Conservation (phyloP, 139 green algal species). For the Diplosphaera chodatii region DNA sequence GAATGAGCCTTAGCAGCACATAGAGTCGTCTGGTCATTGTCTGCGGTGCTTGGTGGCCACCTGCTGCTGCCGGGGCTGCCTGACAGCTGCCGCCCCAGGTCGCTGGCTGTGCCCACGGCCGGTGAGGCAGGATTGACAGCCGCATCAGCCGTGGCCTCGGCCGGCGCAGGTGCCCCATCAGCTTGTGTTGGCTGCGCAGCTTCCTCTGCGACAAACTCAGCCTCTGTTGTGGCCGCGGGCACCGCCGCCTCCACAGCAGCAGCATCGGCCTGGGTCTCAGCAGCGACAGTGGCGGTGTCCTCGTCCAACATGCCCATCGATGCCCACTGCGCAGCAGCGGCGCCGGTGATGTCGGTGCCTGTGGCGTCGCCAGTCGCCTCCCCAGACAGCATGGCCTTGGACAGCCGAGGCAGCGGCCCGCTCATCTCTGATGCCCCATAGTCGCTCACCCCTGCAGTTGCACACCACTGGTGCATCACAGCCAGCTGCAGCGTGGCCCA, state of each 20-base stretch:
- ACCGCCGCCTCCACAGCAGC: no score
- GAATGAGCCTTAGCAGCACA: no score
- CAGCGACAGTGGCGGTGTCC: background rate
- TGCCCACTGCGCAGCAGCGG: background rate
- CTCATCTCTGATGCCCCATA: background rate
- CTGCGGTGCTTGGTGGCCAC: no score
- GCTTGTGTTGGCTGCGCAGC: background rate
- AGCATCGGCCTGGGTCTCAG: no score
- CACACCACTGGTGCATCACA: no score
- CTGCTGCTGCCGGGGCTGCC: background rate
- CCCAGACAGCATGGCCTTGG: background rate
- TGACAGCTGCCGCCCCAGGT: background rate
- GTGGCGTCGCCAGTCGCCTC: background rate
- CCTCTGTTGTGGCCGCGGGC: no score
- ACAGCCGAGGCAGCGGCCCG: background rate
- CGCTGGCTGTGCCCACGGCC: background rate
- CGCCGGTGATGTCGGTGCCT: background rate
- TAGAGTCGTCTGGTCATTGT: no score
- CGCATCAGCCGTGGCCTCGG: background rate
- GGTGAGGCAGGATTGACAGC: background rate
- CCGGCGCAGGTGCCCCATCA: background rate
- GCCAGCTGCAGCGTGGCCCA: no score
- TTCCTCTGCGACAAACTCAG: background rate
- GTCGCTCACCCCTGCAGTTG: background rate
- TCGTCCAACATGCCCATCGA: background rate